phyloP scores from a whole-genome alignment of 1,284 basidiomycete genomes.

The Ustilago nuda region DNA sequence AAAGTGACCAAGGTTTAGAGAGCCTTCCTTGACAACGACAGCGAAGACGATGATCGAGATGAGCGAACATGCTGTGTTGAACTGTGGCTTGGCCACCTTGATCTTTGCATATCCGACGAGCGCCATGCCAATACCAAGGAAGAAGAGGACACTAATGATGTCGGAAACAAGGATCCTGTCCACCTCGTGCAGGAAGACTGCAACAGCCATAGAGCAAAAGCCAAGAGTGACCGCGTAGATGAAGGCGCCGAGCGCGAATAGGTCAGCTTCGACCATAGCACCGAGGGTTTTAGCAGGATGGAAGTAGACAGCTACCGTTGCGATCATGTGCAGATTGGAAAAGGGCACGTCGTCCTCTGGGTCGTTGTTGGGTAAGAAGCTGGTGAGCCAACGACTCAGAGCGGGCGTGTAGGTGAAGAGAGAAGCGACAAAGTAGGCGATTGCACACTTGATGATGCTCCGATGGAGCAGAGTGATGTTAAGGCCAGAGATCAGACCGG shows the following conservation, averaged over 20 bases:
- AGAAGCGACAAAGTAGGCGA: constrained; percentile 89
- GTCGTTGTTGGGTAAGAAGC: constrained; percentile 60
- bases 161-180: constrained; percentile 70
- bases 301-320: constrained; percentile 78
- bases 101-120: constrained; percentile 86
- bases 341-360: constrained; percentile 56
- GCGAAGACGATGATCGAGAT: constrained; percentile 59
- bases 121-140: constrained; percentile 83
- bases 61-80: constrained; percentile 80
- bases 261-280: constrained; percentile 88
- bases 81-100: constrained; percentile 88
- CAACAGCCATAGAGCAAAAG: constrained; percentile 76
- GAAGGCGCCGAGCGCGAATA: constrained; percentile 80
- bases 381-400: constrained; percentile 66
- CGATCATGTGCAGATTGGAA: constrained; percentile 87
- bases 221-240: constrained; percentile 80
- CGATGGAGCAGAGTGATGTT: constrained; percentile 73
- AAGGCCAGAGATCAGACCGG: constrained; percentile 72
- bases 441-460: constrained; percentile 87
- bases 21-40: constrained; percentile 87
- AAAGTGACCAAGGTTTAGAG: constrained; percentile 73
- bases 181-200: constrained; percentile 71
- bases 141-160: constrained; percentile 72
- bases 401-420: constrained; percentile 88
- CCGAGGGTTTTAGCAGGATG: constrained; percentile 80